These are phyloP conservation scores for Alternaria triticimaculans DNA, from an alignment of 2,329 filamentous ascomycete species.

Conservation along the genomic window DNA sequence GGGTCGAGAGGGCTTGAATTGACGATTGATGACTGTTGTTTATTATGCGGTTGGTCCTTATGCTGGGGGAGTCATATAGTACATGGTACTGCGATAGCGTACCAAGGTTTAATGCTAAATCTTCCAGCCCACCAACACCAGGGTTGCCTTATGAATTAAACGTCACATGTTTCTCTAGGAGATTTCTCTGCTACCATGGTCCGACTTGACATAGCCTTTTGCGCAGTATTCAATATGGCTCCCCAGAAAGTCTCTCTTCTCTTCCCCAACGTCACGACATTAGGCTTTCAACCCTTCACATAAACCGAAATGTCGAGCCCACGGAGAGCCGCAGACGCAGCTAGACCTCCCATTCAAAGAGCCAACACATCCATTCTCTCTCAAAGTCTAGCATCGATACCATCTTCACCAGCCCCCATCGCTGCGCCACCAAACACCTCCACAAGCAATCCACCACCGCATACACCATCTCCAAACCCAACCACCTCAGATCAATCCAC, in stretches of 20 bases:
- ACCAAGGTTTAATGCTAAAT: neutral
- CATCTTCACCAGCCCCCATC: neutral
- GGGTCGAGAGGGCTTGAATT: conserved; percentile 2
- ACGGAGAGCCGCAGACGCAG: neutral
- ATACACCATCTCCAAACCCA: neutral
- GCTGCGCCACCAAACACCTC: neutral
- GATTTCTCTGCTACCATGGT: neutral
- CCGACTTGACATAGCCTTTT: neutral
- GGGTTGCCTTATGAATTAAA: neutral
- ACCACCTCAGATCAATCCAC: neutral
- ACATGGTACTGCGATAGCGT: neutral
- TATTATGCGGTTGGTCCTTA: neutral
- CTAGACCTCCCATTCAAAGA: neutral
- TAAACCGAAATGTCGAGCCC: neutral
- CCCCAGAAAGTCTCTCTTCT: neutral
- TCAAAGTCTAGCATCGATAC: neutral
- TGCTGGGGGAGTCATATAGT: neutral
- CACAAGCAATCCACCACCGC: neutral
- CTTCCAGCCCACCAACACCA: neutral
- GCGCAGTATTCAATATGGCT: neutral
- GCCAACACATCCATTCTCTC: neutral
- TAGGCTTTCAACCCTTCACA: neutral
- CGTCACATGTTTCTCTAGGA: neutral
- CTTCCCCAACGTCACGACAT: no score
- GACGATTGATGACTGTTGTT: neutral